Base-by-base conservation (phyloP, 305 asterid species). In the Fraxinus floribunda region DNA sequence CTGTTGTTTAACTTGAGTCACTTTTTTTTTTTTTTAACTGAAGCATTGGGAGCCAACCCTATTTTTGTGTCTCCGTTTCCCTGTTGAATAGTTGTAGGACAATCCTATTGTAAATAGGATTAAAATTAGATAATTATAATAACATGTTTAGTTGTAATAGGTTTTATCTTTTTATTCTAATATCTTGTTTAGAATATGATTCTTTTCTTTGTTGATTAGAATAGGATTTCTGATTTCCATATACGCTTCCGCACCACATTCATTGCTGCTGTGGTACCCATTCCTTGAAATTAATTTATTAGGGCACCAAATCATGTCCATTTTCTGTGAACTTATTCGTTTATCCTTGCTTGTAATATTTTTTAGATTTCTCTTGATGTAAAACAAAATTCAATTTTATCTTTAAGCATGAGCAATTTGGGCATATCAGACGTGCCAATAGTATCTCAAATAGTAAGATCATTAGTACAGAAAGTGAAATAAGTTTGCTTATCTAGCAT, bases 21-120 rank as follows among this genome's bases (percentile, higher is more conserved):
- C 41, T 13, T 46, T 44, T 44, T 30, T 30, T 30, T 80, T 62
- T 79, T 79, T 79, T 79, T 64, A 77, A 34, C 75, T 68, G 70
- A 26, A 26, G 44, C 55, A 38, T 60, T 39, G 70, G 76, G 64
- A 71, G 52, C n/a, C 35, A 39, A 79, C 49, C 39, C 83, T 79
- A 44, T 79, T 41, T 18, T 16, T 39, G 60, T 13, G 76, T 75
- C 41, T 49, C 81, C 18, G 34, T 16, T 64, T 35, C 76, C 55
- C 38, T 39, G 62, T 75, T 57, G 22, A 49, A 9, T 13, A 46
- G 57, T 46, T 13, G 57, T 46, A 46, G 57, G 57, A 46, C 57
- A 46, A 13, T 46, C 4, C 57, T 46, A 46, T 46, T 46, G 57
- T 46, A 46, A 46, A 46, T 46, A 3, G 18, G 57, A 46, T 46